Conservation (phyloP, 106 monocot species). For the Dendrobium catenatum region DNA sequence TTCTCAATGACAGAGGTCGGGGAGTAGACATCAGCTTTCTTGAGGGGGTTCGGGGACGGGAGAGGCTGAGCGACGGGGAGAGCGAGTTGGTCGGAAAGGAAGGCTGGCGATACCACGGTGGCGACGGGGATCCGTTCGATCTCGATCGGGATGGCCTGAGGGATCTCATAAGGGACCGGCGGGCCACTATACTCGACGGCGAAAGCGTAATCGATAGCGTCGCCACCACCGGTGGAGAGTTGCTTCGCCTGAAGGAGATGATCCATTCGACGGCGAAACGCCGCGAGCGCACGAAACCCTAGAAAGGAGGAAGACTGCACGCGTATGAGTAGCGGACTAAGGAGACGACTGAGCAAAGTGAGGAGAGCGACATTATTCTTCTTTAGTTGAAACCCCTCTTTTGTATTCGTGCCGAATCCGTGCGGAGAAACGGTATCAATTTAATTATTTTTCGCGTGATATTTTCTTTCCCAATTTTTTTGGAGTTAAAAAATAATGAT, state of each 20-base stretch:
- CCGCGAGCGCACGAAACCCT: not conserved
- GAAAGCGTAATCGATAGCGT: conserved; percentile 56
- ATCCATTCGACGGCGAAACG: not conserved
- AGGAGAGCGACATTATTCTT: too few relatives aligned
- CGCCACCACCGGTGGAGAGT: not conserved
- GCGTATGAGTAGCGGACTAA: not conserved
- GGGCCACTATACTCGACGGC: conserved; percentile 87
- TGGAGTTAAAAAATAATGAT: too few relatives aligned
- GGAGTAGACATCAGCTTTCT: not conserved
- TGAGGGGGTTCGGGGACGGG: conserved; percentile 13
- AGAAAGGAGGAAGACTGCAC: not conserved
- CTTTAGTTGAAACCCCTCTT: too few relatives aligned
- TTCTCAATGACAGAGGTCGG: conserved; percentile 58
- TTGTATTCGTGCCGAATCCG: too few relatives aligned
- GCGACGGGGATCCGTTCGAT: conserved; percentile 79
- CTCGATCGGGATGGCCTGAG: conserved; percentile 75
- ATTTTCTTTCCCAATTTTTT: too few relatives aligned
- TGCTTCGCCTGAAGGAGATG: not conserved
- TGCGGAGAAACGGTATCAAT: too few relatives aligned
- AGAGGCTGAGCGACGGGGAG: conserved; percentile 51
- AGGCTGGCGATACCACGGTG: conserved; percentile 28
- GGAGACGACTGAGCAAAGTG: not conserved
- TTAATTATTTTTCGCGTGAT: too few relatives aligned
- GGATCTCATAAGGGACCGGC: conserved; percentile 62
- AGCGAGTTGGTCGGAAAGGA: conserved; percentile 13